Evolutionary conservation across 2,329 filamentous ascomycete species (phyloP), one percentile per base, ranked within the genome.

Genomic region (Fusarium napiforme): DNA sequence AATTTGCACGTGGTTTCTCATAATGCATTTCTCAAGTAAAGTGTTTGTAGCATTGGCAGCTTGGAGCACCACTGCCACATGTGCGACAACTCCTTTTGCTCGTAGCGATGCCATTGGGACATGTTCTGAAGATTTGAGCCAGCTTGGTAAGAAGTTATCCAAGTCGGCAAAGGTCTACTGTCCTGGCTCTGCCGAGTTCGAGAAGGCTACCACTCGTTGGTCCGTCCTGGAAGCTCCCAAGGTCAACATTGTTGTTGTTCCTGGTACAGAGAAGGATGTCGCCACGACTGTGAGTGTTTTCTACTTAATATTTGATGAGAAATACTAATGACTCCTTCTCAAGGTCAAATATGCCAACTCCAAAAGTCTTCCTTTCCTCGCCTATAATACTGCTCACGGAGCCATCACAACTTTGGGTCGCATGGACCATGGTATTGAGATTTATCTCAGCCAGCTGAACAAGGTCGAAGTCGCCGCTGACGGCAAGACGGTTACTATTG

Each of bases 381-480:
- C 87, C 1, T 85, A 82, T 75, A 88, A 87, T 74, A 86, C 86
- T 19, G 83, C 81, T 4, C 88, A 90, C 64, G 88, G 87, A 7
- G 81, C 85, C 7, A 81, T 87, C 50, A 86, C 82, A 45, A 87
- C 85, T 0, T 73, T 89, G 5, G 86, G 84, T 0, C 81, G 78
- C 43, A 86, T 89, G 82, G 73, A 85, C 8, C 78, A 82, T 58
- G 88, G 87, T 8, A 85, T 89, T 21, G 83, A 85, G 69, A 89
- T 90, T 60, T 84, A 82, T 59, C 67, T 89, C 68, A 76, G 79
- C 50, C 81, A 85, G 67, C 74, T 89, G 36, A 84, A 80, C 75
- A 80, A 78, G 19, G 81, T 89, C 30, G 46, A 80, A 5, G 79
- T 88, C 56, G 76, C 83, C 7, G 58, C 79, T 3, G 83, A 88